A percentile compares a stretch with the other conserved stretches of the same genome.
Evolutionary conservation across 2,329 filamentous ascomycete genomes (phyloP).

Genomic region (Epichloe sylvatica): DNA sequence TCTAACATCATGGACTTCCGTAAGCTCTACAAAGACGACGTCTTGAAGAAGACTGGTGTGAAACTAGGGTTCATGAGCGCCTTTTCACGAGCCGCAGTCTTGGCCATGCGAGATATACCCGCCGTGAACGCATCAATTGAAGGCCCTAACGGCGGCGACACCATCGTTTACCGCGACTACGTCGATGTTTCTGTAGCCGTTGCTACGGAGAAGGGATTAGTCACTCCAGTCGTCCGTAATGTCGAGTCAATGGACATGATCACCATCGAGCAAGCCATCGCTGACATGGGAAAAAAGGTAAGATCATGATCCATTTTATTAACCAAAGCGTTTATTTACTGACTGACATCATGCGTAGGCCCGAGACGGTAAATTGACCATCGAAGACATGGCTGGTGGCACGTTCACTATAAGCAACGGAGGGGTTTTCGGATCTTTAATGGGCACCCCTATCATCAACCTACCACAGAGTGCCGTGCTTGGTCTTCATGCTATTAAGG

Average conservation of each 20-base stretch:
- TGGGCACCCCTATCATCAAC: slow-evolving; percentile 98
- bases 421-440: slow-evolving; percentile 90
- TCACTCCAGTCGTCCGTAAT: slow-evolving; percentile 93
- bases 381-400: slow-evolving; percentile 97
- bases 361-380: slow-evolving; percentile 88
- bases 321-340: neutral
- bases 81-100: slow-evolving; percentile 76
- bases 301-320: neutral
- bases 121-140: slow-evolving; percentile 95
- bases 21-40: slow-evolving; percentile 91
- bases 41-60: slow-evolving; percentile 89
- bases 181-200: slow-evolving; percentile 96
- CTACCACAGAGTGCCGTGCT: slow-evolving; percentile 84
- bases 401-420: slow-evolving; percentile 98
- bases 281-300: slow-evolving; percentile 88
- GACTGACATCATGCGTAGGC: slow-evolving; percentile 39
- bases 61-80: slow-evolving; percentile 99
- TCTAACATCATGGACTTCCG: slow-evolving; percentile 93
- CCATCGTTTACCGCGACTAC: slow-evolving; percentile 95
- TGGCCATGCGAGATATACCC: slow-evolving; percentile 92
- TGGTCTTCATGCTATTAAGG: slow-evolving; percentile 92
- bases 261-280: slow-evolving; percentile 78
- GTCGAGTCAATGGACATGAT: slow-evolving; percentile 79
- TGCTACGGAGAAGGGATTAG: slow-evolving; percentile 91
- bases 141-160: slow-evolving; percentile 86